Conservation (phyloP, 2,329 filamentous ascomycete genomes). For the Beauveria sp. region DNA sequence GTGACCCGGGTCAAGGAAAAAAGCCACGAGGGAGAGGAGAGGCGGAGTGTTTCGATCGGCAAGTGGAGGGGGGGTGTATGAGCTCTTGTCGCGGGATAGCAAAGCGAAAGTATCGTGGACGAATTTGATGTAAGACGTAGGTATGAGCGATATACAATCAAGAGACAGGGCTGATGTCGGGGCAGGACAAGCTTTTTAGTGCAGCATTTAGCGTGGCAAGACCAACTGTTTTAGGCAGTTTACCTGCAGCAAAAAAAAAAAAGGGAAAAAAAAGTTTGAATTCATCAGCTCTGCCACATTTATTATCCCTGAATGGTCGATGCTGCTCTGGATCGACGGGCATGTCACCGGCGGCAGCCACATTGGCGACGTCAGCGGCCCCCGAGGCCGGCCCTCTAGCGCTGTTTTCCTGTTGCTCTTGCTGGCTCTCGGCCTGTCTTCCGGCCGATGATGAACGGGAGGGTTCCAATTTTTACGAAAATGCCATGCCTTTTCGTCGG, state of each 20-base stretch:
- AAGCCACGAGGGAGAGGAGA: background rate
- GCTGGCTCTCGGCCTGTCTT: slow-evolving; percentile 1
- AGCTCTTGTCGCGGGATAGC: background rate
- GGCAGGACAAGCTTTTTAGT: slow-evolving; percentile 7
- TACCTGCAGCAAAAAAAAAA: background rate
- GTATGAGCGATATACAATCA: slow-evolving; percentile 7
- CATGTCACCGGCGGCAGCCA: background rate
- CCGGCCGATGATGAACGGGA: background rate
- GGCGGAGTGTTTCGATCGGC: background rate
- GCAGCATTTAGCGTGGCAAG: background rate
- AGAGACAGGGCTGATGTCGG: slow-evolving; percentile 6
- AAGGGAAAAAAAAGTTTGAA: background rate
- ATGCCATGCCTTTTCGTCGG: background rate
- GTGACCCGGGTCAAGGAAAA: background rate
- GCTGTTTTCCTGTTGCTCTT: background rate
- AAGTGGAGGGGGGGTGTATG: background rate
- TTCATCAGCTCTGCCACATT: background rate
- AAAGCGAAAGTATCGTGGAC: background rate
- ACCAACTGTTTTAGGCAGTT: background rate
- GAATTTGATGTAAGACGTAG: background rate
- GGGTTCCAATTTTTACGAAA: background rate
- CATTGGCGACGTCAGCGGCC: background rate
- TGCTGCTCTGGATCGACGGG: background rate
- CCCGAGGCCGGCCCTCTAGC: background rate
- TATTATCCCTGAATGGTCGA: background rate